Percentiles rank a stretch among this genome's conserved stretches.
These are phyloP conservation scores for Babesia gibsoni DNA, from an alignment of 169 alveolate genomes.

Conservation along the genomic window DNA sequence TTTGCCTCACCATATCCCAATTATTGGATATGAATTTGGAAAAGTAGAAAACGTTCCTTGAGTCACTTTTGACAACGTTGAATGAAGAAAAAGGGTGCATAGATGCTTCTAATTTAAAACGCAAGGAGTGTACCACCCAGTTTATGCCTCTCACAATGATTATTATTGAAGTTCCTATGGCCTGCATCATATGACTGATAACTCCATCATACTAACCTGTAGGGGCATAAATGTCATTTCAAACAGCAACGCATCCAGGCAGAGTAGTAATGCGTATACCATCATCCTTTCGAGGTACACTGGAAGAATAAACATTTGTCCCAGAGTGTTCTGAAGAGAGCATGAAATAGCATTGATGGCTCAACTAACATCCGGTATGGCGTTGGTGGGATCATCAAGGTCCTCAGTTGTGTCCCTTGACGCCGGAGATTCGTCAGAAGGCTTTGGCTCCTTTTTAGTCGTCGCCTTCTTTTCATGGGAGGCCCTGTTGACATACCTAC, in stretches of 20 bases:
- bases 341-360: not conserved
- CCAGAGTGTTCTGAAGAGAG: slow-evolving; percentile 35
- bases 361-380: slow-evolving; percentile 43
- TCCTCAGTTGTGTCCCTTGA: not conserved
- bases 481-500: too few species aligned
- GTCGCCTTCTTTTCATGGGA: too few species aligned
- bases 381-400: slow-evolving; percentile 1
- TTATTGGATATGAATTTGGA: too few species aligned
- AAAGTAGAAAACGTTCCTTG: too few species aligned
- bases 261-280: slow-evolving; percentile 60
- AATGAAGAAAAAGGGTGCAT: too few species aligned
- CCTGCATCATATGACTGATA: not conserved
- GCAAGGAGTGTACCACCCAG: too few species aligned
- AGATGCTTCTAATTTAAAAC: too few species aligned
- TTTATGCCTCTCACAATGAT: too few species aligned
- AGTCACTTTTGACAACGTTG: too few species aligned
- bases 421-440: not conserved
- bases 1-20: too few species aligned
- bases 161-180: slow-evolving; percentile 26
- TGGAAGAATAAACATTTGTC: slow-evolving; percentile 70
- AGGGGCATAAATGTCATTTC: slow-evolving; percentile 75
- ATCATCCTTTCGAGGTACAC: slow-evolving; percentile 62
- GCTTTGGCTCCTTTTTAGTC: not conserved
- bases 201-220: slow-evolving; percentile 27
- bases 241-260: slow-evolving; percentile 69